Conservation (phyloP, 2,329 filamentous ascomycete genomes). For the Neonectria faginata region DNA sequence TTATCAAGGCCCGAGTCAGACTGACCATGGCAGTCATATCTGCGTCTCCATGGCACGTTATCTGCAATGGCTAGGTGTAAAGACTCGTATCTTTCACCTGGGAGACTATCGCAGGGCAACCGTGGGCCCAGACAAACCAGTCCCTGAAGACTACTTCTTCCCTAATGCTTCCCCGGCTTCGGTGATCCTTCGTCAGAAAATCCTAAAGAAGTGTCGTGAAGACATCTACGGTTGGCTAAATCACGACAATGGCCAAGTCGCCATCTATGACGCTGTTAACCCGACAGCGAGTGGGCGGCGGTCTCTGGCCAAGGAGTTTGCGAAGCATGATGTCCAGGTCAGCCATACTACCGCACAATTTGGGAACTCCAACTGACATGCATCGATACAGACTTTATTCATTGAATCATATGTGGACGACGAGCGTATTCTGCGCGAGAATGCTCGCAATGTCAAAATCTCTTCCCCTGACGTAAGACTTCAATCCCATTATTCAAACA, state of each 20-base stretch:
- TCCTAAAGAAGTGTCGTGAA: constrained; percentile 95
- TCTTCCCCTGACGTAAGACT: constrained; percentile 87
- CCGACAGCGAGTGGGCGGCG: constrained; percentile 84
- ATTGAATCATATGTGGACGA: constrained; percentile 97
- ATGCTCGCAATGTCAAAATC: constrained; percentile 97
- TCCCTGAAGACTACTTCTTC: constrained; percentile 98
- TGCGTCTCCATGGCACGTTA: constrained; percentile 96
- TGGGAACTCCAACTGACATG: constrained; percentile 9
- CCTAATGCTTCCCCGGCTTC: constrained; percentile 92
- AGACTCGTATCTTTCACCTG: constrained; percentile 96
- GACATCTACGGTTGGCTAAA: constrained; percentile 98
- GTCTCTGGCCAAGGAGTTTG: constrained; percentile 92
- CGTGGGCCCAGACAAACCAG: constrained; percentile 82
- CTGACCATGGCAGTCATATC: constrained; percentile 74
- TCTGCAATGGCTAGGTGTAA: constrained; percentile 95
- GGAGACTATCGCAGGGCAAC: constrained; percentile 96
- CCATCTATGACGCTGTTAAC: constrained; percentile 98
- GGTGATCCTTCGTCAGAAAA: constrained; percentile 95
- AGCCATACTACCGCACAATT: constrained; percentile 20
- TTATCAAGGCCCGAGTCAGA: not conserved
- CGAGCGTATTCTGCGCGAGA: constrained; percentile 92
- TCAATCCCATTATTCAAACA: not conserved
- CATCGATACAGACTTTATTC: constrained; percentile 79
- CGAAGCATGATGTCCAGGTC: constrained; percentile 95
- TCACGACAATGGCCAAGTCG: constrained; percentile 96